phyloP scores from a whole-genome alignment of 129 eudicot genomes.

The sunflower (Helianthus annuus) region HanXRQr2.0-SUNRISE NC_035446.2:96695791-96696290 shows the following conservation, averaged over 20 bases:
- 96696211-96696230: constrained; percentile 26
- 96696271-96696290: background rate
- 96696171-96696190: constrained; percentile 24
- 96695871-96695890: too few relatives aligned
- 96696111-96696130: background rate
- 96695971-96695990: too few relatives aligned
- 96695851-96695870: too few relatives aligned
- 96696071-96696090: constrained; percentile 16
- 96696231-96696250: constrained; percentile 29
- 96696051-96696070: constrained; percentile 18
- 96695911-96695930: too few relatives aligned
- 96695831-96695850: too few relatives aligned
- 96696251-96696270: background rate
- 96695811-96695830: too few relatives aligned
- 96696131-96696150: constrained; percentile 34
- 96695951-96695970: too few relatives aligned
- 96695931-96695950: too few relatives aligned
- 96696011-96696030: background rate
- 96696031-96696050: background rate
- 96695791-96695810: too few relatives aligned
- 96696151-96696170: constrained; percentile 36
- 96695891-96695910: too few relatives aligned
- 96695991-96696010: too few relatives aligned
- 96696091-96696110: constrained; percentile 6
- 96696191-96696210: constrained; percentile 11